phyloP scores from a whole-genome alignment of 768 basidiomycete species.

The Crucibulum laeve region DNA sequence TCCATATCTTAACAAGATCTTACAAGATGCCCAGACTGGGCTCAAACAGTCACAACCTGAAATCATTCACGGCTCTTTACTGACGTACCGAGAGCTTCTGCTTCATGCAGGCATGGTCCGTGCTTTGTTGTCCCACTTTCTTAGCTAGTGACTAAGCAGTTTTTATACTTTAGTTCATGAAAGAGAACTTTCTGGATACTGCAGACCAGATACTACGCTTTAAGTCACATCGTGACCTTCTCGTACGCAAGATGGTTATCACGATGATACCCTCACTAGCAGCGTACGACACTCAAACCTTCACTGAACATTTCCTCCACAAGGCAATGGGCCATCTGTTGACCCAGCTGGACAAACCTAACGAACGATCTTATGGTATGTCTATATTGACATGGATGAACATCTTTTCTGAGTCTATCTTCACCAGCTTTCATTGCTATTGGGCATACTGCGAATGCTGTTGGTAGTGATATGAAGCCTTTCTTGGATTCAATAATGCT shows the following conservation, averaged over 20 bases:
- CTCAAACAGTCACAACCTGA: constrained; percentile 80
- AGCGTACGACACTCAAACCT: constrained; percentile 89
- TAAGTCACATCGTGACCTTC: constrained; percentile 79
- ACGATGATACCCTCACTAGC: constrained; percentile 94
- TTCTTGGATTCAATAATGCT: constrained; percentile 90
- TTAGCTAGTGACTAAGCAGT: neutral
- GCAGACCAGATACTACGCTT: constrained; percentile 90
- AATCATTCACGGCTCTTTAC: constrained; percentile 85
- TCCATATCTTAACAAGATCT: constrained; percentile 73
- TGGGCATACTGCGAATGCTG: constrained; percentile 88
- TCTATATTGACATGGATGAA: constrained; percentile 1
- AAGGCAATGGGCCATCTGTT: constrained; percentile 92
- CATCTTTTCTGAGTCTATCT: constrained; percentile 9
- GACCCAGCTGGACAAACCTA: constrained; percentile 82
- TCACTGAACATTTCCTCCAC: constrained; percentile 87
- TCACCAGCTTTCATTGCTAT: constrained; percentile 92
- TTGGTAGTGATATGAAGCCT: constrained; percentile 92
- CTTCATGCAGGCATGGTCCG: constrained; percentile 92
- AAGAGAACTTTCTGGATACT: constrained; percentile 78
- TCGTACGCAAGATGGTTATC: constrained; percentile 92
- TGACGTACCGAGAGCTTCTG: constrained; percentile 88
- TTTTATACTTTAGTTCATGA: constrained; percentile 64
- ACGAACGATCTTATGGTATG: constrained; percentile 84
- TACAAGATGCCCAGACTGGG: constrained; percentile 83
- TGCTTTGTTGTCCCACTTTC: constrained; percentile 2